Evolutionary conservation across 2,329 filamentous ascomycete genomes (phyloP), one percentile per base, ranked within the genome.

Genomic region (Emergomyces africanus): DNA sequence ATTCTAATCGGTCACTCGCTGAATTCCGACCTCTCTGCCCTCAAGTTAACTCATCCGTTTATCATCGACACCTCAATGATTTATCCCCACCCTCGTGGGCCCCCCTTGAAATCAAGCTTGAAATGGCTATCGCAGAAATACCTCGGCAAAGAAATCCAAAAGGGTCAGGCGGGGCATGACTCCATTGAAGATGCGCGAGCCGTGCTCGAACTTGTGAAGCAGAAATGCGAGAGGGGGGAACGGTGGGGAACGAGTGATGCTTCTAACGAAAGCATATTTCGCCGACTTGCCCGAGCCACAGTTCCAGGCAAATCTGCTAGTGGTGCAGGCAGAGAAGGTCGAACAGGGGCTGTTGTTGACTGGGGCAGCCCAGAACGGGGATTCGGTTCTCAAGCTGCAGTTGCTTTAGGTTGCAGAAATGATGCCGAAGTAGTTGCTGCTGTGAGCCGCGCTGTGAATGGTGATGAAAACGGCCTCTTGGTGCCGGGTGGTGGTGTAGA

Each of bases 181-280:
- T 94, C 89, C 60, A 81, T 96, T 63, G 94, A 99, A 72, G 94
- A 99, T 71, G 90, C 94, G 15, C 85, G 82, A 64, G 90, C 94
- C 2, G 95, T 90, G 64, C 84, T 99, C 15, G 91, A 97, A 67
- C 85, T 99, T 1, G 84, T 97, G 54, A 95, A 94, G 73, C 86
- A 92, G 69, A 99, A 99, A 72, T 96, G 92, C 71, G 91, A 97
- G 71, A 94, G 89, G 73, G 94, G 94, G 46, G 88, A 88, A 64
- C 74, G 79, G 28, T 99, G 91, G 89, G 94, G 90, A 41, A 87
- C 86, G 0, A 83, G 83, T 55, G 90, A 95, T 49, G 81, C 84
- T 1, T 85, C 85, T 51, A 86, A 85, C 46, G 94, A 99, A 74
- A 92, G 90, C 65, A 84, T 99, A 55, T 99, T 97, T 78, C 88